Evolutionary conservation across 148 eudicot species (phyloP).

Genomic region (Polygonum aviculare): DNA sequence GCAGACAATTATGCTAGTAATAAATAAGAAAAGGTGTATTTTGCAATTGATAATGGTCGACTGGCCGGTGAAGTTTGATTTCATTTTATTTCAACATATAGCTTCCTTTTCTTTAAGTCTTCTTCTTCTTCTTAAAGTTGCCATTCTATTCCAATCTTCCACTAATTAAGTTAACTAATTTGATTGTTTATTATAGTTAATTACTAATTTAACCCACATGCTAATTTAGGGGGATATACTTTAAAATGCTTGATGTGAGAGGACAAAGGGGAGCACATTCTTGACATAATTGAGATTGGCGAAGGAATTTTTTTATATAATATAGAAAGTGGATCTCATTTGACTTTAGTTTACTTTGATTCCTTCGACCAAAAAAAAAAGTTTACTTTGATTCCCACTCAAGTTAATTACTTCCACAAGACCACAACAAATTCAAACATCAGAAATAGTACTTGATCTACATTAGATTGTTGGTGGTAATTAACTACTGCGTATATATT

Average conservation of each 20-base stretch:
- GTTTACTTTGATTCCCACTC: neutral
- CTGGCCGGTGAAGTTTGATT: too few relatives aligned
- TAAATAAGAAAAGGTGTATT: too few relatives aligned
- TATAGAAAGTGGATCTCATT: neutral
- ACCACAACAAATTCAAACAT: too few relatives aligned
- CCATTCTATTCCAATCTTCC: neutral
- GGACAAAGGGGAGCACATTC: neutral
- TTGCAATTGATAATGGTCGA: too few relatives aligned
- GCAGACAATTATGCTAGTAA: too few relatives aligned
- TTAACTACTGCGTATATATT: too few relatives aligned
- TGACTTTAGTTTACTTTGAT: neutral
- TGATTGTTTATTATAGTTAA: neutral
- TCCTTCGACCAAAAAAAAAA: too few relatives aligned
- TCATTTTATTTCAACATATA: neutral
- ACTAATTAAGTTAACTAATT: neutral
- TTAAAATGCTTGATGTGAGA: neutral
- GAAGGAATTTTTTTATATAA: neutral
- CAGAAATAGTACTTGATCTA: too few relatives aligned
- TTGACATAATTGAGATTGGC: conserved; percentile 1
- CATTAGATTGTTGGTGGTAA: too few relatives aligned
- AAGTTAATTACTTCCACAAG: neutral
- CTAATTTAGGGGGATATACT: neutral
- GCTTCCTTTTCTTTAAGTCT: neutral
- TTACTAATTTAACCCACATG: conserved; percentile 1
- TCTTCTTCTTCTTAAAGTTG: neutral